Percentiles rank a stretch among this genome's conserved stretches.
These are phyloP conservation scores for Rubia balearica DNA, from an alignment of 305 asterid genomes.

Conservation along the genomic window DNA sequence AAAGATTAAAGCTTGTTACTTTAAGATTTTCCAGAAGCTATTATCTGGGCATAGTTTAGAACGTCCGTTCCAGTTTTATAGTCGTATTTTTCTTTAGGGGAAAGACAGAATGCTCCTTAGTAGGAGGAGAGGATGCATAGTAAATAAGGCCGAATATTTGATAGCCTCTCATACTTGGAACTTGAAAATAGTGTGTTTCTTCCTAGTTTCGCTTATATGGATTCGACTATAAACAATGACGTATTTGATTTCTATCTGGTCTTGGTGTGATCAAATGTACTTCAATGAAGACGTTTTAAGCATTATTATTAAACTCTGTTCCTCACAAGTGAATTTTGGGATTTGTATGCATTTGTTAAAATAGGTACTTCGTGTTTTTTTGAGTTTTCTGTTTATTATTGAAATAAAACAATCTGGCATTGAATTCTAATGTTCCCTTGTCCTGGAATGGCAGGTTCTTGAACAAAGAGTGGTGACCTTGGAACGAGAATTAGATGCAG, in stretches of 20 bases:
- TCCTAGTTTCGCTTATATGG: neutral
- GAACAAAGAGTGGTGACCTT: slow-evolving; percentile 89
- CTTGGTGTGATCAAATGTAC: too few relatives aligned
- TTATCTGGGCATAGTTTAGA: neutral
- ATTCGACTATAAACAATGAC: neutral
- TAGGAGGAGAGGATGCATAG: too few relatives aligned
- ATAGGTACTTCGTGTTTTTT: neutral
- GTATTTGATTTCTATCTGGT: neutral
- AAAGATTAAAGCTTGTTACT: neutral
- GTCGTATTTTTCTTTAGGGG: neutral
- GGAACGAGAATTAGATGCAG: slow-evolving; percentile 82
- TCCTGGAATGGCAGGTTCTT: slow-evolving; percentile 59
- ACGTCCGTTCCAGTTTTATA: neutral
- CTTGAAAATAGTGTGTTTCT: neutral
- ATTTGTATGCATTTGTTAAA: neutral
- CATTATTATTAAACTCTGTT: neutral
- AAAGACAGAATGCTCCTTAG: neutral
- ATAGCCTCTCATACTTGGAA: neutral
- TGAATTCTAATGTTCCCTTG: neutral
- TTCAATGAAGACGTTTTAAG: neutral
- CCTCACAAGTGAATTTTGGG: neutral
- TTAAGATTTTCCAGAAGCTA: neutral
- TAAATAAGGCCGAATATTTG: neutral
- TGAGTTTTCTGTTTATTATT: neutral
- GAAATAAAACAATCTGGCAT: slow-evolving; percentile 2